A percentile compares a stretch with the other conserved stretches of the same genome.
These are phyloP conservation scores for Penicillium lividum DNA, from an alignment of 495 filamentous ascomycete genomes.

Conservation along the genomic window DNA sequence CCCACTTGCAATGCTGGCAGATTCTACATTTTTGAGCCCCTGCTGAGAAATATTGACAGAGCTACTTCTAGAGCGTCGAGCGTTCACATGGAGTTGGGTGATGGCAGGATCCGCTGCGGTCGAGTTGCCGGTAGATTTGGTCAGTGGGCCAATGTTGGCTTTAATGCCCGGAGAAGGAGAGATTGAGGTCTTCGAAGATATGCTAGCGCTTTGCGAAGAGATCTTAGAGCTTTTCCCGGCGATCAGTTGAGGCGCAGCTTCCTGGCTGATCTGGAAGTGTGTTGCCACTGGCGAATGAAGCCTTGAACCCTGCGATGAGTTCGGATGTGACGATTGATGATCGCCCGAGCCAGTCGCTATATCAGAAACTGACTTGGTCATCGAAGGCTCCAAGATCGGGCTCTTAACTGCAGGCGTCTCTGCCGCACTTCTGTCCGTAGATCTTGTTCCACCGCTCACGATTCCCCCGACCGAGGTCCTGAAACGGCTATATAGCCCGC, in stretches of 20 bases:
- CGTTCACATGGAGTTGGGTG: slow-evolving; percentile 59
- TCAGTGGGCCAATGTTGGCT: slow-evolving; percentile 42
- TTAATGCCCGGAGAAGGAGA: slow-evolving; percentile 45
- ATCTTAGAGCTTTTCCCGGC: slow-evolving; percentile 52
- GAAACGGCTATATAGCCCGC: slow-evolving; percentile 80
- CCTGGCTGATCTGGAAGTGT: slow-evolving; percentile 31
- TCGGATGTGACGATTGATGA: slow-evolving; percentile 29
- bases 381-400: slow-evolving; percentile 31
- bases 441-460: slow-evolving; percentile 39
- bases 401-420: slow-evolving; percentile 31
- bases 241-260: slow-evolving; percentile 38
- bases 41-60: slow-evolving; percentile 33
- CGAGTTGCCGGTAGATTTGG: slow-evolving; percentile 44
- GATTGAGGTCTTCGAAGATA: slow-evolving; percentile 54
- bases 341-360: slow-evolving; percentile 23
- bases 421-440: slow-evolving; percentile 35
- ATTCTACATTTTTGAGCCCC: slow-evolving; percentile 30
- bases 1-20: slow-evolving; percentile 33
- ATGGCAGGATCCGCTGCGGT: slow-evolving; percentile 44
- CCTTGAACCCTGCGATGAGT: slow-evolving; percentile 40
- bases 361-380: slow-evolving; percentile 29
- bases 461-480: slow-evolving; percentile 73
- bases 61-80: slow-evolving; percentile 40
- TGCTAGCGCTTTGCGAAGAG: slow-evolving; percentile 54
- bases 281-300: slow-evolving; percentile 43